Conservation (phyloP, 1,139 yeast species). For the Taiozyma onychis region DNA sequence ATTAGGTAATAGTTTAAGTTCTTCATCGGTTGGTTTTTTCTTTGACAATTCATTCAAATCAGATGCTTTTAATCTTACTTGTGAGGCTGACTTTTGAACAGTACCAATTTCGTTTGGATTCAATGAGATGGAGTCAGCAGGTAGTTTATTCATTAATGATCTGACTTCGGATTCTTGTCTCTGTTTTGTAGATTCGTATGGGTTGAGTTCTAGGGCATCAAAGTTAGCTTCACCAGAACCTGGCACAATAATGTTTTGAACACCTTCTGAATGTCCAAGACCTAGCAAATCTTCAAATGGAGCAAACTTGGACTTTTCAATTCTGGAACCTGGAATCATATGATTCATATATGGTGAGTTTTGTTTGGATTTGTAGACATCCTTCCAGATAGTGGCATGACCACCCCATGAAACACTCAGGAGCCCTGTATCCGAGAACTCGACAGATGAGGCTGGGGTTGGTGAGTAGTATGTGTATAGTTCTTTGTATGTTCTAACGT, state of each 20-base stretch:
- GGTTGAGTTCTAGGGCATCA: conserved; percentile 91
- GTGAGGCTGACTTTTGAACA: conserved; percentile 65
- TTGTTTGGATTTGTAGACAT: conserved; percentile 46
- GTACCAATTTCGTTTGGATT: conserved; percentile 89
- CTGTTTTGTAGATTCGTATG: conserved; percentile 86
- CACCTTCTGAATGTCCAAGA: conserved; percentile 75
- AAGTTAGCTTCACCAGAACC: conserved; percentile 98
- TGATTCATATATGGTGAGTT: conserved; percentile 90
- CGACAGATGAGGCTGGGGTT: conserved; percentile 76
- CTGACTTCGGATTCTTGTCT: conserved; percentile 93
- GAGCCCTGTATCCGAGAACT: conserved; percentile 84
- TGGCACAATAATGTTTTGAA: conserved; percentile 79
- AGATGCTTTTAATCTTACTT: conserved; percentile 58
- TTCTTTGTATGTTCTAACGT: conserved; percentile 75
- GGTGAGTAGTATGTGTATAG: conserved; percentile 62
- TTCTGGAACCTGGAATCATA: conserved; percentile 69
- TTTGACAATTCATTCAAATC: conserved; percentile 43
- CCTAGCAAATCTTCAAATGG: conserved; percentile 97
- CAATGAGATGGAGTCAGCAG: conserved; percentile 87
- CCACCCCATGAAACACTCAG: conserved; percentile 93
- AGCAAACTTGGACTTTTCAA: conserved; percentile 65
- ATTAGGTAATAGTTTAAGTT: conserved; percentile 39
- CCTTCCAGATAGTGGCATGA: conserved; percentile 87
- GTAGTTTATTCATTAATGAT: conserved; percentile 76
- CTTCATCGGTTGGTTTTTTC: conserved; percentile 31